Base-by-base conservation (phyloP, 2,329 filamentous ascomycete genomes). In the Claviceps spartinae region DNA sequence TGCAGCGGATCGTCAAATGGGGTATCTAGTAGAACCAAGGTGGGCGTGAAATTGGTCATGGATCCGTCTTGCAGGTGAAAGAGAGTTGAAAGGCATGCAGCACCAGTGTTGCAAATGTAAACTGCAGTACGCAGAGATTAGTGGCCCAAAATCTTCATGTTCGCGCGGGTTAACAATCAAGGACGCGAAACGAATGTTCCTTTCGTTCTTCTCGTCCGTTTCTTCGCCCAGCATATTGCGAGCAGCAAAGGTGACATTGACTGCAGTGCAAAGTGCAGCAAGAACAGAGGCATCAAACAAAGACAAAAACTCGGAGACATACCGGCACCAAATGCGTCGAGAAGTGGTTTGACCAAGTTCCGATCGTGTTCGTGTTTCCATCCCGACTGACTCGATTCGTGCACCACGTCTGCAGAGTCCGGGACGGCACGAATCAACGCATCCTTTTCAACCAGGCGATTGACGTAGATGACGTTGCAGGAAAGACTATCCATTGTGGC, bases 401-500 rank as follows among this genome's bases (percentile, higher is more conserved):
- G 11, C 20, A 26, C 11, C 2, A 7, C 54, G 13, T 54, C 34
- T 26, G 48, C 16, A n/a, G 49, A 52, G 52, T 55, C 57, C 30
- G 57, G 47, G 56, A 56, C 53, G 49, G 66, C 58, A 44, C 58
- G 62, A 42, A 78, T 63, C 49, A 71, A 61, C 52, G 73, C 68
- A 59, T 78, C 71, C 54, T 72, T 64, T 58, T 66, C 67, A 55
- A 77, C 72, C 55, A 70, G 68, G 60, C 75, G 75, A 67, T 80
- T 76, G 59, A 81, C 76, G 58, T 81, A 82, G 56, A 82, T 76
- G 58, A 81, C 72, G 63, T 80, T 76, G 63, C 76, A 80, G 54
- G 69, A 68, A 61, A 74, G 71, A 62, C 70, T 71, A 65, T 81
- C 77, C 78, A 81, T 81, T 63, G 67, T 73, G 69, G 69, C 67